Conservation (phyloP, 176 grass and related monocot genomes). For the Eremochloa ophiuroides region DNA sequence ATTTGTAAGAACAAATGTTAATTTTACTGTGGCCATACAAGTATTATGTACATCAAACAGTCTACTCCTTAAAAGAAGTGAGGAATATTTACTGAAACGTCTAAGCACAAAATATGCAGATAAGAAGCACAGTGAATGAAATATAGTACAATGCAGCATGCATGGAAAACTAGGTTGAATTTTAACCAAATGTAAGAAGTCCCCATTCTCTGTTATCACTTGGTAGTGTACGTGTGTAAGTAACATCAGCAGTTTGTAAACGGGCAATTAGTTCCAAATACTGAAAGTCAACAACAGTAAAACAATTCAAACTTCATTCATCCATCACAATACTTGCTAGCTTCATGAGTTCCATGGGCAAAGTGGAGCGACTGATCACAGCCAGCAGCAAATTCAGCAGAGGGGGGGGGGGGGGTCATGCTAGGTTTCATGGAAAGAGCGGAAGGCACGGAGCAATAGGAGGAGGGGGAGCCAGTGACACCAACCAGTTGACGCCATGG, state of each 20-base stretch:
- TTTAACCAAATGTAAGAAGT: not conserved
- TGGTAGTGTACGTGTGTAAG: not conserved
- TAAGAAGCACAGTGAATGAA: not conserved
- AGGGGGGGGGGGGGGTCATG: too few species aligned
- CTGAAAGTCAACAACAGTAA: not conserved
- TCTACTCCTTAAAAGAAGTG: not conserved
- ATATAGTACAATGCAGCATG: not conserved
- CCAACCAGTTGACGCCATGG: slow-evolving; percentile 74
- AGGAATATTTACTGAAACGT: not conserved
- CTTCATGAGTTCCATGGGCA: not conserved
- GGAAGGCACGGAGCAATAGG: not conserved
- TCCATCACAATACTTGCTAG: not conserved
- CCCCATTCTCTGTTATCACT: not conserved
- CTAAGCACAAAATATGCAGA: not conserved
- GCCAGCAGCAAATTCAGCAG: not conserved
- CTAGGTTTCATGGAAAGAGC: not conserved
- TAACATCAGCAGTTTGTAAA: not conserved
- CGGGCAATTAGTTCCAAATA: not conserved
- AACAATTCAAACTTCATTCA: not conserved
- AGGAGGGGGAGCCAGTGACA: not conserved
- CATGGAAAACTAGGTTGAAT: not conserved
- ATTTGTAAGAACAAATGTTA: not conserved
- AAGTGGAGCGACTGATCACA: not conserved
- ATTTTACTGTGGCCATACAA: not conserved
- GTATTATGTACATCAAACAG: not conserved